phyloP scores from a whole-genome alignment of 257 asterid species.

The Henckelia pumila region DNA sequence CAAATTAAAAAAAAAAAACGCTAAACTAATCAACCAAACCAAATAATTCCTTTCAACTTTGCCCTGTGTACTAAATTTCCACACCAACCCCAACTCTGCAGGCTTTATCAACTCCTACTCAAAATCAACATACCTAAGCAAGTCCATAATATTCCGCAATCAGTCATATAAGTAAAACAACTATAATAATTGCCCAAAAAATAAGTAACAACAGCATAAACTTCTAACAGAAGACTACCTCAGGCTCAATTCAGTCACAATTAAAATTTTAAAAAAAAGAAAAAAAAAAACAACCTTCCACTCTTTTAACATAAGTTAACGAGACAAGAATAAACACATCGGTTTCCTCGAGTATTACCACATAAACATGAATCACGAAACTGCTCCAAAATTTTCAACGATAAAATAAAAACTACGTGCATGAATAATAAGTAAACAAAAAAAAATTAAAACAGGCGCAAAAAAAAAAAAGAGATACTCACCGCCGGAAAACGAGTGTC shows the following conservation, averaged over 20 bases:
- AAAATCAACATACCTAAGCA: no score
- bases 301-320: neutral
- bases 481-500: conserved; percentile 87
- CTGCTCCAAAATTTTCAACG: neutral
- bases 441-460: neutral
- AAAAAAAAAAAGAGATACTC: conserved; percentile 31
- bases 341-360: neutral
- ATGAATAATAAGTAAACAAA: neutral
- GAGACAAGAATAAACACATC: neutral
- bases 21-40: neutral
- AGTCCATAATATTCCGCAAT: neutral
- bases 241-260: neutral
- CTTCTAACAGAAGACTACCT: neutral
- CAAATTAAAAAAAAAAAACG: no score
- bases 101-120: neutral
- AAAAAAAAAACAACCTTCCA: neutral
- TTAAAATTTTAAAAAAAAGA: neutral
- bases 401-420: neutral
- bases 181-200: neutral
- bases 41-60: neutral
- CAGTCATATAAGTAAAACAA: neutral
- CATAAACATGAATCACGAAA: conserved; percentile 14
- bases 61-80: neutral
- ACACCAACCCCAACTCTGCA: neutral
- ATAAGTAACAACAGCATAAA: neutral